Evolutionary conservation across 331 rosid genomes (phyloP).

Genomic region (Phaseolus coccineus): DNA sequence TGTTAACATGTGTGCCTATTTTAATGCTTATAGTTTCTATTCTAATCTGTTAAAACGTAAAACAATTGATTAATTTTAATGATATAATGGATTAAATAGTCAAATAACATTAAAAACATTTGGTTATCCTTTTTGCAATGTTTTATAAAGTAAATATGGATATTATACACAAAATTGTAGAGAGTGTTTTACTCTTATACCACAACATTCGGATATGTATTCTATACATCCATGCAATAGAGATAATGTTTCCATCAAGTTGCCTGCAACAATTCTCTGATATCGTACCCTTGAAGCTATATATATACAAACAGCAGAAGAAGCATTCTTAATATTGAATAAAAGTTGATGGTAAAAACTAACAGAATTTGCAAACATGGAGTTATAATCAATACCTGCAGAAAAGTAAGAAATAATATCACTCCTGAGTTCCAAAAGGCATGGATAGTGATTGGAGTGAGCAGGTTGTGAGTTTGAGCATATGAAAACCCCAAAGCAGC

Average conservation of each 20-base stretch:
- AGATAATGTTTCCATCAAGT: conserved; percentile 51
- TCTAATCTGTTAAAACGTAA: too few species aligned
- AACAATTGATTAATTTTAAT: too few species aligned
- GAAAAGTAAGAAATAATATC: conserved; percentile 83
- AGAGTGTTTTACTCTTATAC: too few species aligned
- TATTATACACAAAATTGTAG: too few species aligned
- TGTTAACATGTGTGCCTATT: too few species aligned
- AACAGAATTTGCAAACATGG: not conserved
- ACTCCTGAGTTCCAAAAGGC: conserved; percentile 82
- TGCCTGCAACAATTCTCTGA: conserved; percentile 91
- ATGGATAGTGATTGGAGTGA: conserved; percentile 93
- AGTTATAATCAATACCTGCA: conserved; percentile 60
- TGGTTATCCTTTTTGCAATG: too few species aligned
- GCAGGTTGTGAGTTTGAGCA: conserved; percentile 95
- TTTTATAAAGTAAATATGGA: too few species aligned
- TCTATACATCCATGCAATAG: conserved; percentile 8
- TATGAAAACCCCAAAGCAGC: conserved; percentile 88
- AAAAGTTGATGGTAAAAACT: conserved; percentile 6
- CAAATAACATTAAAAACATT: too few species aligned
- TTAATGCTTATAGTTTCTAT: too few species aligned
- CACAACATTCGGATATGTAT: too few species aligned
- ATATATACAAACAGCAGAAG: conserved; percentile 38
- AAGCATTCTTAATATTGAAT: conserved; percentile 35
- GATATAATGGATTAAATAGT: too few species aligned
- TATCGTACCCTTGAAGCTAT: conserved; percentile 94